Conservation (phyloP, 345 rosid species). For the Eucalyptus cloeziana region DNA sequence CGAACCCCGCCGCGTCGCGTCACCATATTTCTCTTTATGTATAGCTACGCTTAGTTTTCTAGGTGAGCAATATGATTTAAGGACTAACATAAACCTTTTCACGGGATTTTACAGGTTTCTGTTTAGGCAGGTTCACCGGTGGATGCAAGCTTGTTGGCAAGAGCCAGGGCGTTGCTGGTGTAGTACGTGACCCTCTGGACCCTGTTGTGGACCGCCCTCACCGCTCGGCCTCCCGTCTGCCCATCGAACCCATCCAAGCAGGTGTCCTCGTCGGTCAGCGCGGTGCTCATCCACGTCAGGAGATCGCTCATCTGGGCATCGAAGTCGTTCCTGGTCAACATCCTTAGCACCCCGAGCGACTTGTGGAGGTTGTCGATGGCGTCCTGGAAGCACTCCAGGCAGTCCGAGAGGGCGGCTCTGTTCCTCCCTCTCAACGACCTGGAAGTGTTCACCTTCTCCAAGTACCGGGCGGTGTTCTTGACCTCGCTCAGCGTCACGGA, state of each 20-base stretch:
- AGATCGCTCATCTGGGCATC: conserved; percentile 48
- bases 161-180: conserved; percentile 78
- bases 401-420: conserved; percentile 47
- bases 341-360: conserved; percentile 46
- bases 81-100: neutral
- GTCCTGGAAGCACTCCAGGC: conserved; percentile 45
- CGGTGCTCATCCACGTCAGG: conserved; percentile 59
- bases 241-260: conserved; percentile 71
- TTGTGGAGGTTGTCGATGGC: conserved; percentile 51
- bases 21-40: neutral
- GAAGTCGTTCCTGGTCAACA: conserved; percentile 29
- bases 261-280: conserved; percentile 62
- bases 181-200: conserved; percentile 34
- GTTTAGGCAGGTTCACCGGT: conserved; percentile 11
- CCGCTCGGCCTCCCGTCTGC: conserved; percentile 1
- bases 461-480: conserved; percentile 17
- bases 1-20: neutral
- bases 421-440: conserved; percentile 16
- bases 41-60: neutral
- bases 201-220: conserved; percentile 13
- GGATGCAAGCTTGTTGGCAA: conserved; percentile 59
- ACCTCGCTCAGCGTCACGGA: conserved; percentile 56
- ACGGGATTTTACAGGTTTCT: neutral
- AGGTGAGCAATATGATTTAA: neutral
- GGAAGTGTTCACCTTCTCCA: conserved; percentile 11